Evolutionary conservation across 2,329 filamentous ascomycete species (phyloP).

Genomic region (Aspergillus sp.): DNA sequence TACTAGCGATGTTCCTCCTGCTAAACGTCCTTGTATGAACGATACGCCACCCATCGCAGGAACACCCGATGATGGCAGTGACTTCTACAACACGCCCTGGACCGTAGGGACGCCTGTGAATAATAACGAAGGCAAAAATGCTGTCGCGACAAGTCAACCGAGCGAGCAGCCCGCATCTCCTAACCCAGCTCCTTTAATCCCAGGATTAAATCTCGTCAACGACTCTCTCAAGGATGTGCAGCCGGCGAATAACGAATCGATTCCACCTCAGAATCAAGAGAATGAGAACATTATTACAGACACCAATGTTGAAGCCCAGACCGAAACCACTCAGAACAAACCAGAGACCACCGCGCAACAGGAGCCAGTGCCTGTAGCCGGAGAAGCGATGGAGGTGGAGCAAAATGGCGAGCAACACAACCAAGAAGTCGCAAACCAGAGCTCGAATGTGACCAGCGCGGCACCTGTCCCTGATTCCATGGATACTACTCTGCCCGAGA

Average conservation of each 20-base stretch:
- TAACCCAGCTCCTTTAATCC: conserved; percentile 23
- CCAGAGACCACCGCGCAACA: neutral
- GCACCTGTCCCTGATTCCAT: conserved; percentile 5
- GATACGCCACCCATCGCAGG: conserved; percentile 26
- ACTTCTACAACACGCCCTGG: conserved; percentile 39
- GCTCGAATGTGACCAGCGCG: conserved; percentile 2
- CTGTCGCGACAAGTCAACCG: conserved; percentile 1
- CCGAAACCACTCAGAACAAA: conserved; percentile 1
- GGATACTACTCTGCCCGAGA: conserved; percentile 22
- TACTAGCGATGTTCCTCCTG: conserved; percentile 16
- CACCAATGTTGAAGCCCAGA: neutral
- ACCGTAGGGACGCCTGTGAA: conserved; percentile 23
- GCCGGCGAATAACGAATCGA: conserved; percentile 5
- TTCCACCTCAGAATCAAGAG: neutral
- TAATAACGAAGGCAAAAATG: conserved; percentile 4
- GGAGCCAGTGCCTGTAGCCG: conserved; percentile 1
- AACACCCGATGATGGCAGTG: conserved; percentile 34
- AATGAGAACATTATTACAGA: neutral
- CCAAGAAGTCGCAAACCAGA: conserved; percentile 3
- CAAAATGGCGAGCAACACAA: conserved; percentile 5
- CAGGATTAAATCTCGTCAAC: conserved; percentile 32
- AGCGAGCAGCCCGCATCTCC: conserved; percentile 10
- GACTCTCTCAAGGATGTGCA: conserved; percentile 10
- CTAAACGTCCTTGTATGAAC: conserved; percentile 21
- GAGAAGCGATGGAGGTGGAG: conserved; percentile 26